Base-by-base conservation (phyloP, 108 stramenopile species). In the Skeletonema costatum region DNA sequence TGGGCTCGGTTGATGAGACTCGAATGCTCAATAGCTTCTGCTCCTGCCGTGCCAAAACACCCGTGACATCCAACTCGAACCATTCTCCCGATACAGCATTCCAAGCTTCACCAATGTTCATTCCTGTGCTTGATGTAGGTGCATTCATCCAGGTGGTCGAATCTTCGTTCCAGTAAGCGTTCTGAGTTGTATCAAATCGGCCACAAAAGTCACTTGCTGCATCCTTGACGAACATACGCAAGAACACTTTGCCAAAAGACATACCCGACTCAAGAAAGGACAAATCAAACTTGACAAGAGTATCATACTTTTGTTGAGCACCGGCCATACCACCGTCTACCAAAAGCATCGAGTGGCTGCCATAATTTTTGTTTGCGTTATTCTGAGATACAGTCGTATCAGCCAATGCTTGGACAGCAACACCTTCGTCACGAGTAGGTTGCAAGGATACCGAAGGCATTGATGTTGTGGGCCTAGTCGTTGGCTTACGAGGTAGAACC, bases 171-270 rank as follows among this genome's bases (percentile, higher is more conserved):
- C 63, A 64, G 8, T 32, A 64, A 35, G 31, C 25, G 25, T 25
- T 14, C 3, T 64, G n/a, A n/a, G 32, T 64, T 7, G 33, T 64
- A 3, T 10, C 17, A 31, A 64, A 64, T 64, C n/a, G 32, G 32
- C 63, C 63, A 35, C 63, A 64, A 36, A 36, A 36, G 35, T 36
- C 35, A 14, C 63, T 31, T n/a, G 63, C 32, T 64, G 33, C 63
- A 64, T 64, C 63, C 63, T 8, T 32, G 63, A 64, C 63, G 14
- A 64, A 64, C 6, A 64, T 32, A 8, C 63, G 63, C 63, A 64
- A 64, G 7, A 17, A 13, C 5, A 32, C 31, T 7, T 64, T 35
- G 21, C 12, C 8, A 1, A 64, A 35, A 0, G 63, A 33, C 35
- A 38, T 16, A 39, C 4, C 39, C 38, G 64, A 14, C 3, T 39